Conservation (phyloP, 2,329 filamentous ascomycete species). For the Verticillium klebahnii region DNA sequence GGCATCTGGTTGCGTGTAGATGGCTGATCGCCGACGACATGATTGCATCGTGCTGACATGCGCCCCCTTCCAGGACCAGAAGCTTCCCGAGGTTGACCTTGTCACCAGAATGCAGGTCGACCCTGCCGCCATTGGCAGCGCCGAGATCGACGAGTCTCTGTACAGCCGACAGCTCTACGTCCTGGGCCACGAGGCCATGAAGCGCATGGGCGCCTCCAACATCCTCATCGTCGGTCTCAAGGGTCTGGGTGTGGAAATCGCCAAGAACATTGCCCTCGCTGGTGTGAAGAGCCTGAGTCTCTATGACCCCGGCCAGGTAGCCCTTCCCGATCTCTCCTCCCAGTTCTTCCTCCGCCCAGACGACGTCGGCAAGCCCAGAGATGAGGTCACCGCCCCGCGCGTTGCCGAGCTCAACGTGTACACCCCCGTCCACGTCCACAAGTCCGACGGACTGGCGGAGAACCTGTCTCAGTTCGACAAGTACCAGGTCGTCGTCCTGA, state of each 20-base stretch:
- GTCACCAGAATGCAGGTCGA: slow-evolving; percentile 64
- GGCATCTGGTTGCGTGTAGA: not conserved
- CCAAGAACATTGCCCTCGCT: slow-evolving; percentile 96
- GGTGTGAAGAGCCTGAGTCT: slow-evolving; percentile 96
- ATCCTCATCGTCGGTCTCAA: slow-evolving; percentile 88
- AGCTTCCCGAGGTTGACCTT: slow-evolving; percentile 55
- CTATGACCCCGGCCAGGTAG: slow-evolving; percentile 80
- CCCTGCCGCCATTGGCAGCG: slow-evolving; percentile 48
- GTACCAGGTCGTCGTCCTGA: slow-evolving; percentile 91
- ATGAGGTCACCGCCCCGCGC: slow-evolving; percentile 78
- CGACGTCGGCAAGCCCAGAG: slow-evolving; percentile 90
- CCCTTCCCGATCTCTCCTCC: slow-evolving; percentile 85
- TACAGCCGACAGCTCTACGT: slow-evolving; percentile 73
- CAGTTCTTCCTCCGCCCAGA: slow-evolving; percentile 91
- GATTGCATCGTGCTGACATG: not conserved
- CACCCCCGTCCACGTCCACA: slow-evolving; percentile 79
- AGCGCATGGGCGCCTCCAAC: slow-evolving; percentile 96
- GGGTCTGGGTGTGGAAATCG: slow-evolving; percentile 94
- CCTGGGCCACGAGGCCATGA: slow-evolving; percentile 81
- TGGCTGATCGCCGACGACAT: not conserved
- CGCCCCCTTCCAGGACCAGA: slow-evolving; percentile 36
- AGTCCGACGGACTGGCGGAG: slow-evolving; percentile 62
- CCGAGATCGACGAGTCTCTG: slow-evolving; percentile 67
- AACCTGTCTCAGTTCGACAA: slow-evolving; percentile 80
- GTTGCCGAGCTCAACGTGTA: slow-evolving; percentile 96